These are phyloP conservation scores for Colletotrichum sublineola DNA, from an alignment of 2,329 filamentous ascomycete species.

Conservation along the genomic window DNA sequence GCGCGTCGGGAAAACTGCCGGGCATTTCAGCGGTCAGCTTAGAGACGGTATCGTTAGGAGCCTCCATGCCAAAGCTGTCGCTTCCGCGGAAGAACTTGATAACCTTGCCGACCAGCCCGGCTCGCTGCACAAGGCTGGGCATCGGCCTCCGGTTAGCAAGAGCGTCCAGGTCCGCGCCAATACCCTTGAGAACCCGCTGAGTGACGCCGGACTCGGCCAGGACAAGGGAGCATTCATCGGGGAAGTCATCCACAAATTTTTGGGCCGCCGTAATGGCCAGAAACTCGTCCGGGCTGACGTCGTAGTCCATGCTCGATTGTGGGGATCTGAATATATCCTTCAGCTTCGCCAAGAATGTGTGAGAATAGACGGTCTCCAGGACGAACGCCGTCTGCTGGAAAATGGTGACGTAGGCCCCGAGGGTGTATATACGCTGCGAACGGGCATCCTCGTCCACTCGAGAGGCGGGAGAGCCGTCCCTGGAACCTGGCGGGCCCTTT, in stretches of 20 bases:
- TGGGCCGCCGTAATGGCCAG: constrained; percentile 17
- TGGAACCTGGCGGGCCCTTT: constrained; percentile 8
- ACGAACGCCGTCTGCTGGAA: constrained; percentile 30
- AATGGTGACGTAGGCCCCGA: constrained; percentile 3
- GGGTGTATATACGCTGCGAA: constrained; percentile 3
- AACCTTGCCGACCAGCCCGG: constrained; percentile 36
- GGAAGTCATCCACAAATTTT: constrained; percentile 26
- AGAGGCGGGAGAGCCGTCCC: constrained; percentile 6
- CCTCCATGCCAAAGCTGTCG: constrained; percentile 33
- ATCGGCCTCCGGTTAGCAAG: constrained; percentile 30
- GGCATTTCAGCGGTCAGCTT: constrained; percentile 24
- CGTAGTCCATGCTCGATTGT: constrained; percentile 31
- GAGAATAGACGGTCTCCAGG: constrained; percentile 38
- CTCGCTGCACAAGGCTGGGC: constrained; percentile 32
- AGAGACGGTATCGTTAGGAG: not conserved
- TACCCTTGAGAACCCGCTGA: constrained; percentile 22
- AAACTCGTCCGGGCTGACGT: constrained; percentile 24
- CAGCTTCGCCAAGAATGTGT: constrained; percentile 26
- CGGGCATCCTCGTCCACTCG: constrained; percentile 13
- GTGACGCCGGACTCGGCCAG: constrained; percentile 27
- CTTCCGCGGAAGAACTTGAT: constrained; percentile 34
- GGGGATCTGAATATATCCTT: constrained; percentile 24
- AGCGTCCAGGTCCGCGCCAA: constrained; percentile 31
- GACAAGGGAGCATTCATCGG: constrained; percentile 16
- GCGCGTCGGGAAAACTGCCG: constrained; percentile 33